Percentiles rank a stretch among this genome's conserved stretches.
Conservation (phyloP, 2,329 filamentous ascomycete genomes). For the Colletotrichum salicis region DNA sequence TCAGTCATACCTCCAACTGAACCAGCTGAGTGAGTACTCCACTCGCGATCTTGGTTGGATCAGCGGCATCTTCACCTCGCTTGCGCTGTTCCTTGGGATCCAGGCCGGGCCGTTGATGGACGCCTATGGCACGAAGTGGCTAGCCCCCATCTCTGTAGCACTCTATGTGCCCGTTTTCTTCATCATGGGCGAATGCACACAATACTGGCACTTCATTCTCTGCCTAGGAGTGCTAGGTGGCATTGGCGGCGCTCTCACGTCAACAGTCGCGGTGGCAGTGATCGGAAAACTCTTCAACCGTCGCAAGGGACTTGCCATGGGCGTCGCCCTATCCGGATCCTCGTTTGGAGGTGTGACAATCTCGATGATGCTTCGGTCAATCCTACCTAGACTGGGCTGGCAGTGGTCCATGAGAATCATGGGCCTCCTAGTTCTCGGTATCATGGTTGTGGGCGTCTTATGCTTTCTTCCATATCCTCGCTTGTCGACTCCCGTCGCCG, state of each 20-base stretch:
- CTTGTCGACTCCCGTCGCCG: slow-evolving; percentile 17
- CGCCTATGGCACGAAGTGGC: slow-evolving; percentile 54
- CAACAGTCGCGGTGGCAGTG: slow-evolving; percentile 46
- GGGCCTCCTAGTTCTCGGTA: slow-evolving; percentile 43
- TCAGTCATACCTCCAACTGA: slow-evolving; percentile 56
- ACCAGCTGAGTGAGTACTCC: slow-evolving; percentile 55
- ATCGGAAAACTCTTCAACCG: slow-evolving; percentile 44
- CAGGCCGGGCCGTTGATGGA: slow-evolving; percentile 62
- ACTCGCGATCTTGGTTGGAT: slow-evolving; percentile 61
- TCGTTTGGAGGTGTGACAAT: slow-evolving; percentile 45
- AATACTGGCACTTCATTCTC: slow-evolving; percentile 61
- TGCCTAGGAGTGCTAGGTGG: slow-evolving; percentile 55
- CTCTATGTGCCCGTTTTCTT: slow-evolving; percentile 53
- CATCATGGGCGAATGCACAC: slow-evolving; percentile 56
- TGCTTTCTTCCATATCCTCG: slow-evolving; percentile 49
- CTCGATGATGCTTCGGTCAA: slow-evolving; percentile 46
- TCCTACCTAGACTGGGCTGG: slow-evolving; percentile 45
- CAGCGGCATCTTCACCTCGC: slow-evolving; percentile 56
- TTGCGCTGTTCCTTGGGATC: slow-evolving; percentile 56
- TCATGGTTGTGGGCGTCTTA: slow-evolving; percentile 41
- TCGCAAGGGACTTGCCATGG: slow-evolving; percentile 41
- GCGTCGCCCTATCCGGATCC: slow-evolving; percentile 39
- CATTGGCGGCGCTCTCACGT: slow-evolving; percentile 51
- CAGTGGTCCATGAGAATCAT: slow-evolving; percentile 47
- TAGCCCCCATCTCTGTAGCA: slow-evolving; percentile 50